A percentile compares a stretch with the other conserved stretches of the same genome.
These are phyloP conservation scores for Alternaria sp. DNA, from an alignment of 2,329 filamentous ascomycete genomes.

Conservation along the genomic window DNA sequence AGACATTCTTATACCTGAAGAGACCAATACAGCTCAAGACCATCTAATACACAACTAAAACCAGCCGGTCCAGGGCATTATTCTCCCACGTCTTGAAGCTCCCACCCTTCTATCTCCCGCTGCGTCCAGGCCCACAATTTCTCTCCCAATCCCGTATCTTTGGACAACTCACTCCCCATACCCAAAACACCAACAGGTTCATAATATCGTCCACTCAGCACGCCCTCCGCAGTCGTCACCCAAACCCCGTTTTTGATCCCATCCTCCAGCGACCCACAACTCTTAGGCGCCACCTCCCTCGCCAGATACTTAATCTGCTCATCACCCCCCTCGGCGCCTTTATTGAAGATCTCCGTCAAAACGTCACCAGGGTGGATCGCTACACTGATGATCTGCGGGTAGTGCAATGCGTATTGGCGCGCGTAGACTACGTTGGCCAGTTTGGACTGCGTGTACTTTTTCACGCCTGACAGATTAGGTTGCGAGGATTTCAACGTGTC, in stretches of 20 bases:
- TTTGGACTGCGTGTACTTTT: neutral
- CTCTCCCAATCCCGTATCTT: neutral
- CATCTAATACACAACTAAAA: neutral
- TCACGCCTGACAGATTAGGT: neutral
- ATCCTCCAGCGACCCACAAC: neutral
- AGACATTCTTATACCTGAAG: neutral
- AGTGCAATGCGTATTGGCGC: neutral
- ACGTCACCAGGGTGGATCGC: neutral
- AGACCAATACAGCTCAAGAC: neutral
- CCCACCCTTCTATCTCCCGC: neutral
- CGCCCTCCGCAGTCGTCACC: neutral
- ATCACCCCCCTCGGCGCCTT: neutral
- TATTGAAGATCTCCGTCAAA: neutral
- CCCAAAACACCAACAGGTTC: neutral
- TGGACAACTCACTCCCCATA: neutral
- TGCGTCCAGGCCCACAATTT: neutral
- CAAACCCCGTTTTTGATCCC: neutral
- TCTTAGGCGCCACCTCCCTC: neutral
- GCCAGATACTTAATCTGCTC: neutral
- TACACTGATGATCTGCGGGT: neutral
- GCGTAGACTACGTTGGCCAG: neutral
- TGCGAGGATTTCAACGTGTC: neutral
- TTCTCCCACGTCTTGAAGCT: neutral
- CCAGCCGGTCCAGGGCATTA: neutral
- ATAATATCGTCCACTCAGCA: neutral